Evolutionary conservation across 2,329 filamentous ascomycete genomes (phyloP).

Genomic region (Periconia digitata): DNA sequence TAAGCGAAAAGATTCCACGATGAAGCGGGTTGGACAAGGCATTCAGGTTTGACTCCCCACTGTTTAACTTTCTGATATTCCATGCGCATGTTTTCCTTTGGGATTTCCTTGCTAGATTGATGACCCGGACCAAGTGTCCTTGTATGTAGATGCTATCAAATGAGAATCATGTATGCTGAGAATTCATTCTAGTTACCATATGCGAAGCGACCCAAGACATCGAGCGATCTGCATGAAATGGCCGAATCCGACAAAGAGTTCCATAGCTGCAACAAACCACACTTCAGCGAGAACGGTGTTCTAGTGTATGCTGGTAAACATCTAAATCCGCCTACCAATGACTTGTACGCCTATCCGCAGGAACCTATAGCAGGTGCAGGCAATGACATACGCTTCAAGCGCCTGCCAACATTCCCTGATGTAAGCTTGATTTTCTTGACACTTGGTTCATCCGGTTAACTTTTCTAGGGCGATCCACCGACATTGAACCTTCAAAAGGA

Average conservation of each 20-base stretch:
- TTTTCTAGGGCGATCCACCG: conserved; percentile 61
- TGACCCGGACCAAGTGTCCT: conserved; percentile 25
- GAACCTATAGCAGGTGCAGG: conserved; percentile 63
- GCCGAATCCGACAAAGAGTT: conserved; percentile 66
- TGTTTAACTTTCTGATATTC: conserved; percentile 48
- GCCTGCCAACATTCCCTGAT: conserved; percentile 55
- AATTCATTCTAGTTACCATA: conserved; percentile 74
- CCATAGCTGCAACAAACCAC: conserved; percentile 74
- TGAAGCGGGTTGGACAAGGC: conserved; percentile 60
- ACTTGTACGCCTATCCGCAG: conserved; percentile 57
- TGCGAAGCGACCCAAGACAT: conserved; percentile 73
- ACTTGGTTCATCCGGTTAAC: too few species aligned
- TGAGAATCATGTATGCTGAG: conserved; percentile 41
- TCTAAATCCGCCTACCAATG: conserved; percentile 46
- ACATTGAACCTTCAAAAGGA: conserved; percentile 59
- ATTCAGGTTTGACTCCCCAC: conserved; percentile 82
- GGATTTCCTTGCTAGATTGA: conserved; percentile 36
- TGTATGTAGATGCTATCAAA: conserved; percentile 50
- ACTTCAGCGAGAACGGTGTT: conserved; percentile 75
- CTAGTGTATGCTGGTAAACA: conserved; percentile 64
- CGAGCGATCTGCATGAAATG: conserved; percentile 65
- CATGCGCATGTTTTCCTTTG: too few species aligned
- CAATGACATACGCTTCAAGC: conserved; percentile 66
- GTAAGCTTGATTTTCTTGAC: too few species aligned
- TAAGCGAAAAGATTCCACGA: conserved; percentile 53